Evolutionary conservation across 345 rosid species (phyloP).

Genomic region (Gynandropsis gynandra): DNA sequence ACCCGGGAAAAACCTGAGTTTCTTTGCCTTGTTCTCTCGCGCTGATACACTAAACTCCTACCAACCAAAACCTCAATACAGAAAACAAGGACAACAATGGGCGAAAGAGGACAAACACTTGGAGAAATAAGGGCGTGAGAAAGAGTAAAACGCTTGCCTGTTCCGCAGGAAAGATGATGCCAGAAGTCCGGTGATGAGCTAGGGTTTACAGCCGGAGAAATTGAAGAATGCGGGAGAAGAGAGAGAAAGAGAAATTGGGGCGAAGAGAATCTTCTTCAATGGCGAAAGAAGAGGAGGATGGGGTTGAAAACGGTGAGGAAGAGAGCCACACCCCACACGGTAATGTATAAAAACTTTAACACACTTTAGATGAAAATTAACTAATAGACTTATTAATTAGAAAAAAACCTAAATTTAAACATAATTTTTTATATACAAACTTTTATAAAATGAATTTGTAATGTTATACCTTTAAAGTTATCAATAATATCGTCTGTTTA

Average conservation of each 20-base stretch:
- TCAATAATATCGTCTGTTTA: too few species aligned
- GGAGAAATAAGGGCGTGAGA: background rate
- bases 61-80: conserved; percentile 10
- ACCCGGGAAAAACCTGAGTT: background rate
- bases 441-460: too few species aligned
- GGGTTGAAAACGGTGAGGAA: conserved; percentile 11
- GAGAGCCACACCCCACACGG: background rate
- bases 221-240: background rate
- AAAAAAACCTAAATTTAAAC: too few species aligned
- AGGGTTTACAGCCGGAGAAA: conserved; percentile 19
- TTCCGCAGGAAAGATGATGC: conserved; percentile 13
- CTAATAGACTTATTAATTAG: too few species aligned
- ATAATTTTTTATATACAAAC: too few species aligned
- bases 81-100: background rate
- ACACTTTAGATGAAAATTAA: too few species aligned
- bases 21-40: background rate
- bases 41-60: background rate
- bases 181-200: conserved; percentile 4
- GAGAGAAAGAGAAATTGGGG: conserved; percentile 11
- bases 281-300: conserved; percentile 14
- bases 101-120: background rate
- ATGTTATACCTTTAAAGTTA: too few species aligned
- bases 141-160: conserved; percentile 9
- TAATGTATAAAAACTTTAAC: too few species aligned
- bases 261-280: conserved; percentile 7